Base-by-base conservation (phyloP, 352 stramenopile genomes). In the Globisporangium parvum region DNA sequence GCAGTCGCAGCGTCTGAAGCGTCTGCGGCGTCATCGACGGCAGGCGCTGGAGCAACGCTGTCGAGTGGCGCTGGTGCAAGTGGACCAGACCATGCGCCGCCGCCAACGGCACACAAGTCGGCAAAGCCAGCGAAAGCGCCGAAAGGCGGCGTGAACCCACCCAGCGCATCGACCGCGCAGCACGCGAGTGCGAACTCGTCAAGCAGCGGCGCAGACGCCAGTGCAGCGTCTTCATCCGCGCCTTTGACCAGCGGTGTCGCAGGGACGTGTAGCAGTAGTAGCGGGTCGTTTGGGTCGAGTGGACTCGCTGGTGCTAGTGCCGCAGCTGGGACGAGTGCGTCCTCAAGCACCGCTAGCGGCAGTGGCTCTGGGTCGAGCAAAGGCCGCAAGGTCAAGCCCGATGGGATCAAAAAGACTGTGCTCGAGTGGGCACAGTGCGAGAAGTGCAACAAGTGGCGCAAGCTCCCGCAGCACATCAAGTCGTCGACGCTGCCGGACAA, bases 351-450 rank as follows among this genome's bases (percentile, higher is more conserved):
- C 26, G 26, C 26, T 45, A 40, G 47, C 28, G n/a, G 35, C 26
- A 31, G 59, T 33, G 18, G 59, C 39, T 24, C 41, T 33, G 18
- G 59, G 12, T 24, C 41, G 41, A 21, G 47, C 11, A 65, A 60
- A 17, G 49, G 53, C 18, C 52, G 53, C 6, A 65, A 65, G 17
- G 55, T 52, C 10, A 66, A 59, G 5, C 50, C 31, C 21, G 52
- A 56, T 18, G 65, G 65, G 3, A 55, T 87, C 52, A 88, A 90
- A 63, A 91, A 87, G 57, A 84, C 80, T 5, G 81, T 94, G 37
- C 57, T 92, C n/a, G 81, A 94, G 69, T 99, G 96, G 96, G 96
- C 96, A 0, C 88, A 98, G 65, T 98, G 96, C 69, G 96, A 98
- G 55, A 87, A 88, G 53, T 99, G 96, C 74, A 83, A 91, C 51